Percentiles rank a stretch among this genome's conserved stretches.
Conservation (phyloP, 192 early-diverging fungal species). For the Mortierella claussenii region DNA sequence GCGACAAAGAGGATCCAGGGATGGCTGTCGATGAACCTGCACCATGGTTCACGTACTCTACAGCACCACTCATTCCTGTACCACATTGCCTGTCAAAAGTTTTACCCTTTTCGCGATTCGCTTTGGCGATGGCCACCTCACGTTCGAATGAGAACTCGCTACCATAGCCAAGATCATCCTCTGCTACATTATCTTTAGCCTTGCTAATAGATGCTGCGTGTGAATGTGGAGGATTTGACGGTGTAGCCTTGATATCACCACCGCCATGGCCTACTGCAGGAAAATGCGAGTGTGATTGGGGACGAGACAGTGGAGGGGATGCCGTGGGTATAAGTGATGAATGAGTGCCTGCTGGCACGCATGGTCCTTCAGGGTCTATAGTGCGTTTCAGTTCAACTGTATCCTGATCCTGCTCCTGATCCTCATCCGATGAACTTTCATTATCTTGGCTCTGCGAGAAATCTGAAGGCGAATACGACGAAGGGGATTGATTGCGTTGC, state of each 20-base stretch:
- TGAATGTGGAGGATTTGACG: not conserved
- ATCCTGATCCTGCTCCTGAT: conserved; percentile 19
- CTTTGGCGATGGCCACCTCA: conserved; percentile 29
- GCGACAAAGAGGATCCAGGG: not conserved
- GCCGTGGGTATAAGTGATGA: not conserved
- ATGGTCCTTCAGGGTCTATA: not conserved
- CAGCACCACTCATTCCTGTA: not conserved
- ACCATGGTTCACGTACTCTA: not conserved
- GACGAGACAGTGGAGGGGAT: not conserved
- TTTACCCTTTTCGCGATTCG: conserved; percentile 15
- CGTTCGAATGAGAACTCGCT: conserved; percentile 35
- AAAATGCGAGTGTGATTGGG: not conserved
- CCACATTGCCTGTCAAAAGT: no score
- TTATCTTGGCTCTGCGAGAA: conserved; percentile 18
- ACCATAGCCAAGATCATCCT: not conserved
- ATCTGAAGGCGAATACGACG: conserved; percentile 45
- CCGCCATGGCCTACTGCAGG: not conserved
- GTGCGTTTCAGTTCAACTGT: conserved; percentile 15
- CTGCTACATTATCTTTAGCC: not conserved
- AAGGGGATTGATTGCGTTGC: conserved; percentile 19
- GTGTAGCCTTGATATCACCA: not conserved
- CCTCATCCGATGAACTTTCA: conserved; percentile 1
- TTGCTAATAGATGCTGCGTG: not conserved
- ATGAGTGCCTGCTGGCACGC: not conserved
- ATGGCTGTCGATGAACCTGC: not conserved